Conservation (phyloP, 805 yeast genomes). For the Starmerella asiatica region DNA sequence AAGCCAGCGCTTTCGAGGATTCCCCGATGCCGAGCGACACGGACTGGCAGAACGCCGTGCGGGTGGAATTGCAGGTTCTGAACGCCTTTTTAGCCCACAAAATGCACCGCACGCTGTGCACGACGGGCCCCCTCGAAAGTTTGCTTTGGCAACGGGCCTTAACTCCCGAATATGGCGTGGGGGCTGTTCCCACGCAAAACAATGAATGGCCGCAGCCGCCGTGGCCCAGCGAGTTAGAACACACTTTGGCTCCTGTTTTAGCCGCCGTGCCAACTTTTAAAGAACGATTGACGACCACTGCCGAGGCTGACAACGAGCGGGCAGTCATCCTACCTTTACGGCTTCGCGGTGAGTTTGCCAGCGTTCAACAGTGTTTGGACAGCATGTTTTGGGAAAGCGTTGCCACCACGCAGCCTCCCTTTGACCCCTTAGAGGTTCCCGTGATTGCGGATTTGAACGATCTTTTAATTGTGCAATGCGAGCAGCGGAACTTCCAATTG, state of each 20-base stretch:
- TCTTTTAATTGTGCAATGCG: conserved; percentile 7
- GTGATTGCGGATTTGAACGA: conserved; percentile 2
- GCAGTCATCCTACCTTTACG: conserved; percentile 4
- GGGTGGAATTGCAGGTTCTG: conserved; percentile 9
- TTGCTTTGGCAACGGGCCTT: conserved; percentile 2
- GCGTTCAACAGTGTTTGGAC: conserved; percentile 6
- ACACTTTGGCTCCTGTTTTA: background rate
- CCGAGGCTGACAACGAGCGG: background rate
- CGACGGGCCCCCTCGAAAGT: conserved; percentile 6
- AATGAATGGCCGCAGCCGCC: background rate
- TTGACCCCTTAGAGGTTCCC: conserved; percentile 5
- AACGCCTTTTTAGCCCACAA: conserved; percentile 9
- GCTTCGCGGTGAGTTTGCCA: background rate
- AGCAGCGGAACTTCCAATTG: background rate
- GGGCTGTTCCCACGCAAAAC: background rate
- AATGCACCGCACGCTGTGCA: conserved; percentile 5
- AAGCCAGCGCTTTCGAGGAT: background rate
- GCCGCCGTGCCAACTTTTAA: background rate
- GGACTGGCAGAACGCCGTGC: conserved; percentile 5
- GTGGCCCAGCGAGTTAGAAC: background rate
- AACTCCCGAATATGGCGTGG: background rate
- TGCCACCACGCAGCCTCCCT: background rate
- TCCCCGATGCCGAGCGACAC: background rate
- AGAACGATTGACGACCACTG: background rate
- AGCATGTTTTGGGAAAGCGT: conserved; percentile 8